Percentiles rank a stretch among this genome's conserved stretches.
Conservation (phyloP, 495 filamentous ascomycete species). For the Immersiella caudata region DNA sequence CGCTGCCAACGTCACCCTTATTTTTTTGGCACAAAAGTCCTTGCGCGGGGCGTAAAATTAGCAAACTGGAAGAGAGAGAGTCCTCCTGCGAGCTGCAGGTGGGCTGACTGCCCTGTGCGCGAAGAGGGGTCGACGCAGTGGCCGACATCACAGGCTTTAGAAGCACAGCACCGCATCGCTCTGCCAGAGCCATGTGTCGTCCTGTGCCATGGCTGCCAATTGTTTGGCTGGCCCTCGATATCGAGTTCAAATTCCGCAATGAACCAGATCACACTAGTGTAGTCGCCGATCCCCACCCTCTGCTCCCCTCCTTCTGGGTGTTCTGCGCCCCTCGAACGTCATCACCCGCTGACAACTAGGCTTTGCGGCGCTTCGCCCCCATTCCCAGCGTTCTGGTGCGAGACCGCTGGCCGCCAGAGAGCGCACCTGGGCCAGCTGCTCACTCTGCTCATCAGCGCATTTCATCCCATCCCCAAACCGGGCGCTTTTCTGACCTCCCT, state of each 20-base stretch:
- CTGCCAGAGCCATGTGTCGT: neutral
- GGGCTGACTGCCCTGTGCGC: slow-evolving; percentile 1
- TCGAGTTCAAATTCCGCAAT: neutral
- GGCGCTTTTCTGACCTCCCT: slow-evolving; percentile 11
- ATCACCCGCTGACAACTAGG: too few species aligned
- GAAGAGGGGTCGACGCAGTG: slow-evolving; percentile 4
- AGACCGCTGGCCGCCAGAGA: neutral
- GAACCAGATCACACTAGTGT: neutral
- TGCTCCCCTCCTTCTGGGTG: too few species aligned
- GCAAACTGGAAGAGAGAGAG: neutral
- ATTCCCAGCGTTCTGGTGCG: neutral
- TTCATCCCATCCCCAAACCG: slow-evolving; percentile 26
- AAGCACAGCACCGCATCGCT: neutral
- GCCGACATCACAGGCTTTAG: neutral
- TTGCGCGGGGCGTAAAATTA: slow-evolving; percentile 24
- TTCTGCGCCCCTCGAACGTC: too few species aligned
- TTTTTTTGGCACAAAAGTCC: slow-evolving; percentile 13
- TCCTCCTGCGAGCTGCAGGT: slow-evolving; percentile 9
- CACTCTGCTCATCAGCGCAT: too few species aligned
- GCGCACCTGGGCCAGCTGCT: too few species aligned
- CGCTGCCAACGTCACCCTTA: slow-evolving; percentile 28
- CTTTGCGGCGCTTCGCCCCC: neutral
- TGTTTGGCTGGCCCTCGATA: neutral
- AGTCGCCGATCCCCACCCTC: neutral
- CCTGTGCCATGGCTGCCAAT: neutral